phyloP scores from a whole-genome alignment of 2,329 filamentous ascomycete genomes.

The Graphiopsis chlorocephala region DNA sequence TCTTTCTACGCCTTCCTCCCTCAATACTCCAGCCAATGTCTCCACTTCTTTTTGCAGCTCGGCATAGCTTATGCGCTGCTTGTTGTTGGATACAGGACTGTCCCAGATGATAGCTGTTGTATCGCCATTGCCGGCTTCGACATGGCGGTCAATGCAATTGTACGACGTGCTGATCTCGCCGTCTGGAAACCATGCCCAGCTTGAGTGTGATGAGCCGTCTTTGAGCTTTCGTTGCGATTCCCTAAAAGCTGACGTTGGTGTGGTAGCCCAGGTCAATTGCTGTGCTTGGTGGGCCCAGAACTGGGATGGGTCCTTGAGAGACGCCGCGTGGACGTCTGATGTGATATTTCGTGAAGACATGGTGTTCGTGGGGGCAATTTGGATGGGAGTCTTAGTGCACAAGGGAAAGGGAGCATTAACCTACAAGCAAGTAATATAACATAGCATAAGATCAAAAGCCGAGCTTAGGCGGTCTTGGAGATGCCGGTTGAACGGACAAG shows the following conservation, averaged over 20 bases:
- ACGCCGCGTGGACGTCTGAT: conserved; percentile 35
- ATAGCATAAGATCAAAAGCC: background rate
- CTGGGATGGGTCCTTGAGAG: conserved; percentile 33
- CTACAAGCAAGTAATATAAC: background rate
- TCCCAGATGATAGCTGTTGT: conserved; percentile 80
- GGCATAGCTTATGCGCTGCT: conserved; percentile 71
- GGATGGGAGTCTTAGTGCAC: background rate
- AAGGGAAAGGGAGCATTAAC: background rate
- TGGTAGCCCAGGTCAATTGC: conserved; percentile 76
- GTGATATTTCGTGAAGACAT: conserved; percentile 30
- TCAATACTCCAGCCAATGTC: conserved; percentile 73
- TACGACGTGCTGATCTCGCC: conserved; percentile 89
- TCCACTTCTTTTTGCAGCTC: conserved; percentile 78
- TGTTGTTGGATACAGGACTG: conserved; percentile 73
- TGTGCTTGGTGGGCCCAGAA: conserved; percentile 53
- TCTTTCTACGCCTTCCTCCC: conserved; percentile 75
- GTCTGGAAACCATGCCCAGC: conserved; percentile 88
- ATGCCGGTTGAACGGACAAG: conserved; percentile 13
- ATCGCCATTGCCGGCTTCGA: conserved; percentile 72
- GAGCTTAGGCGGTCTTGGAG: conserved; percentile 9
- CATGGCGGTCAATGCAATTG: conserved; percentile 88
- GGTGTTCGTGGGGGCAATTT: background rate
- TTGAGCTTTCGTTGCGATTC: conserved; percentile 62
- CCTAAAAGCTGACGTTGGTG: conserved; percentile 62
- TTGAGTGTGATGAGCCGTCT: conserved; percentile 62